Base-by-base conservation (phyloP, 2,329 filamentous ascomycete species). In the Pyrenochaeta sp. region DNA sequence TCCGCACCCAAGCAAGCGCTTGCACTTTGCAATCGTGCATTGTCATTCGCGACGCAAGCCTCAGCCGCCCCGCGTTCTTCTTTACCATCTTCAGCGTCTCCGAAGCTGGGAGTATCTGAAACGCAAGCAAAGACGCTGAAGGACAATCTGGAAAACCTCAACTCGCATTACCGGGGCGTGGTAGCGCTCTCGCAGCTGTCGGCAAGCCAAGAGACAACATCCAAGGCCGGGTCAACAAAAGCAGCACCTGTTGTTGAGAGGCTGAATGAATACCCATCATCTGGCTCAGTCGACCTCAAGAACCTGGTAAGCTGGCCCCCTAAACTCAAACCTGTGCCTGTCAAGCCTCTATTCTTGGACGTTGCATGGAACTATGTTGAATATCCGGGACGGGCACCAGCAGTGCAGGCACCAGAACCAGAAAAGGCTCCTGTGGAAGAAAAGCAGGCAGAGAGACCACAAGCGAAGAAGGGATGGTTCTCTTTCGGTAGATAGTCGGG, bases 341-440 rank as follows among this genome's bases (percentile, higher is more conserved):
- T 96, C 38, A 99, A 99, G 77, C 94, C 94, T 19, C 80, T 97
- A 22, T 97, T 97, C 78, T 83, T 97, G 46, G 94, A 99, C 66
- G 87, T 96, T 6, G 94, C 94, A 7, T 99, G 90, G 89, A 97
- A 97, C 69, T 97, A 96, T 68, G 92, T 99, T 51, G 85, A 90
- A 35, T 99, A 99, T 66, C 91, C 92, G 0, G 85, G 85, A 22
- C 84, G 84, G 58, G 57, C 71, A 21, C 65, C 68, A 41, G 47
- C 49, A 37, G 58, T 35, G 32, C 55, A 63, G 45, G 64, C 71
- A 43, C 53, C 67, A 48, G 52, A 53, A 38, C 29, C 62, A 55
- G 55, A 54, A 26, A 57, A 55, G 48, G 58, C 49, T 39, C 48
- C 35, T 42, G 59, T 60, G 43, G 60, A 62, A 48, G 58, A 51